Evolutionary conservation across 805 yeast species (phyloP).

Genomic region (Lipomyces yamanashiensis): DNA sequence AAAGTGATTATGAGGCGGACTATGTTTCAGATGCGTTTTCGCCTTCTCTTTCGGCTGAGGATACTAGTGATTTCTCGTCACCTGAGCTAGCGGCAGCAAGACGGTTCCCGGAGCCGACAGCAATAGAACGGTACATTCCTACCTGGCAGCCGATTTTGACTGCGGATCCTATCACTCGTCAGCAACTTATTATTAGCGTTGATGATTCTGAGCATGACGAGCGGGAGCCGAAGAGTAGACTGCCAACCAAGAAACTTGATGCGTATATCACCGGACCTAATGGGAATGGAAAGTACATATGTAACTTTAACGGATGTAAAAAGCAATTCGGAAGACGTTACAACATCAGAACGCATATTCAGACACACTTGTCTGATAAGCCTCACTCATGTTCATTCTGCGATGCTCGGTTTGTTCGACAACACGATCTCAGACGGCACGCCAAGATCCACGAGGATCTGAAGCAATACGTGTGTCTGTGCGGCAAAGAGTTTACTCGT

Average conservation of each 20-base stretch:
- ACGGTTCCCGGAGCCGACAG: conserved; percentile 4
- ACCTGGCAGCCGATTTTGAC: conserved; percentile 35
- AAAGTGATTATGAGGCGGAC: conserved; percentile 32
- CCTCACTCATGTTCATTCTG: conserved; percentile 84
- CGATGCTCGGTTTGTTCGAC: conserved; percentile 86
- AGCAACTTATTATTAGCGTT: conserved; percentile 11
- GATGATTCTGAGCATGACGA: conserved; percentile 12
- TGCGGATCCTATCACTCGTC: conserved; percentile 32
- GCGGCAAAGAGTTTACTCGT: conserved; percentile 93
- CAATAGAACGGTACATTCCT: conserved; percentile 1
- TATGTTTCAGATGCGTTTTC: conserved; percentile 31
- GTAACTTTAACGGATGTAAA: conserved; percentile 77
- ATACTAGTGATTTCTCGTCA: conserved; percentile 32
- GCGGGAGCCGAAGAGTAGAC: conserved; percentile 1
- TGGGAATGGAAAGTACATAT: conserved; percentile 68
- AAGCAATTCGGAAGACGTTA: conserved; percentile 82
- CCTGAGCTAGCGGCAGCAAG: conserved; percentile 24
- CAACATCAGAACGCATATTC: conserved; percentile 92
- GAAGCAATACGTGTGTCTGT: conserved; percentile 71
- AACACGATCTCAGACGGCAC: conserved; percentile 91
- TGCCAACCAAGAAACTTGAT: conserved; percentile 25
- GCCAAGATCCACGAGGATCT: conserved; percentile 81
- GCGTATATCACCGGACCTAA: conserved; percentile 46
- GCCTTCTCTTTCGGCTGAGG: conserved; percentile 30
- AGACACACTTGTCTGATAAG: conserved; percentile 92